A percentile compares a stretch with the other conserved stretches of the same genome.
These are phyloP conservation scores for Discostella stelligera DNA, from an alignment of 352 stramenopile species.

Conservation along the genomic window DNA sequence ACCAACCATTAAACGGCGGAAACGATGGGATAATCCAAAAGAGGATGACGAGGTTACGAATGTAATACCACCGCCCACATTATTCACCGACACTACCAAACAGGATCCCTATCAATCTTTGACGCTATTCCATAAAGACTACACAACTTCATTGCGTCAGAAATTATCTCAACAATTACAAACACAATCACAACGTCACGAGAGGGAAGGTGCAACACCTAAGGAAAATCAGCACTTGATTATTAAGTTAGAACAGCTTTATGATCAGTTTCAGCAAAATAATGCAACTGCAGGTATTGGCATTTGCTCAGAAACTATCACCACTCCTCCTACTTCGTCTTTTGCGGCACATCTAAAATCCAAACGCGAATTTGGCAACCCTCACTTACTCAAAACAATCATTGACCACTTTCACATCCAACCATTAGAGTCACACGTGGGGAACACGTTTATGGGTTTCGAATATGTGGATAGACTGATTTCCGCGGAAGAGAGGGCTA, in stretches of 20 bases:
- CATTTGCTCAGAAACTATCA: not conserved
- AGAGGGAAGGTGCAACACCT: not conserved
- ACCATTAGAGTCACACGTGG: constrained; percentile 27
- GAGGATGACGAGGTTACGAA: constrained; percentile 4
- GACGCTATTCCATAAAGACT: constrained; percentile 29
- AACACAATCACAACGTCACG: constrained; percentile 12
- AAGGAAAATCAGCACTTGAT: constrained; percentile 3
- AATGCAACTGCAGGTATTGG: not conserved
- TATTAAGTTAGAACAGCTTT: constrained; percentile 28
- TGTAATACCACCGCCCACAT: constrained; percentile 20
- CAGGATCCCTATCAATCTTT: constrained; percentile 18
- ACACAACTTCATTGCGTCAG: constrained; percentile 26
- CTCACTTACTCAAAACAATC: constrained; percentile 58
- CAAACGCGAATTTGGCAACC: constrained; percentile 71
- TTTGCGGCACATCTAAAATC: constrained; percentile 57
- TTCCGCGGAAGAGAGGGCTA: constrained; percentile 40
- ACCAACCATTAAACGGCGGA: not conserved
- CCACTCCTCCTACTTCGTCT: constrained; percentile 4
- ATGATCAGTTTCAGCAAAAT: constrained; percentile 23
- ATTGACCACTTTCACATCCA: constrained; percentile 63
- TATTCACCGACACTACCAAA: constrained; percentile 8
- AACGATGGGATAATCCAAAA: constrained; percentile 25
- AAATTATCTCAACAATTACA: constrained; percentile 28
- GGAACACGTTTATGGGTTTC: constrained; percentile 34
- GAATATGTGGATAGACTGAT: constrained; percentile 46